Base-by-base conservation (phyloP, 495 filamentous ascomycete species). In the Xylaria sp. region DNA sequence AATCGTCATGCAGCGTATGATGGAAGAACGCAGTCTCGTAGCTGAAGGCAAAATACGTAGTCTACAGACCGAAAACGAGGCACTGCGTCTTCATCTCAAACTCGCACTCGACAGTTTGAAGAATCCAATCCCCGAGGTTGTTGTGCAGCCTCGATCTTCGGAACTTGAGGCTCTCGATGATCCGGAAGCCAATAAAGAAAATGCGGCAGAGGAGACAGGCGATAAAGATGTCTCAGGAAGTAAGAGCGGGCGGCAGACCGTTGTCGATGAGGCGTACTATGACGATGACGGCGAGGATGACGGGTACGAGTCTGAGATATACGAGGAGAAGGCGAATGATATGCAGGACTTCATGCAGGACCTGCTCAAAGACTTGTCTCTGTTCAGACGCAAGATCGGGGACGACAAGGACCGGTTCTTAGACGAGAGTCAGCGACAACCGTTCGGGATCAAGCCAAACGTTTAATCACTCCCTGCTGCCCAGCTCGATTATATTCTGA, bases 21-120 rank as follows among this genome's bases (percentile, higher is more conserved):
- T 97, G 95, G 95, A 98, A 78, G 96, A 99, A 82, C 90, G 87
- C 41, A 88, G 90, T 50, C 89, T 96, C 79, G 90, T 98, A 5
- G 89, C 91, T 63, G 97, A 99, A 75, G 91, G 90, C 83, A 97
- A 97, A 85, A 97, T 99, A 70, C 86, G 92, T 40, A 91, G 90
- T 52, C 80, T 99, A 50, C 89, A 93, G 78, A 92, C 89, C 3
- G 92, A 98, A 83, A 98, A 97, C 66, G 96, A 98, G 76, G 91
- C 94, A 0, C 81, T 98, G 75, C 85, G 93, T 67, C 84, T 93
- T 71, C 97, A 98, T 77, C 80, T 99, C 57, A 92, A 91, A 76
- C 83, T 99, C 31, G 94, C 92, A 7, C 80, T 97, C 14, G 96
- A 97, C 41, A 93, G 90, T 72, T 74, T 98, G 46, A 93, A 90